Evolutionary conservation across 2,329 filamentous ascomycete genomes (phyloP).

Genomic region (Drechslera avenae): DNA sequence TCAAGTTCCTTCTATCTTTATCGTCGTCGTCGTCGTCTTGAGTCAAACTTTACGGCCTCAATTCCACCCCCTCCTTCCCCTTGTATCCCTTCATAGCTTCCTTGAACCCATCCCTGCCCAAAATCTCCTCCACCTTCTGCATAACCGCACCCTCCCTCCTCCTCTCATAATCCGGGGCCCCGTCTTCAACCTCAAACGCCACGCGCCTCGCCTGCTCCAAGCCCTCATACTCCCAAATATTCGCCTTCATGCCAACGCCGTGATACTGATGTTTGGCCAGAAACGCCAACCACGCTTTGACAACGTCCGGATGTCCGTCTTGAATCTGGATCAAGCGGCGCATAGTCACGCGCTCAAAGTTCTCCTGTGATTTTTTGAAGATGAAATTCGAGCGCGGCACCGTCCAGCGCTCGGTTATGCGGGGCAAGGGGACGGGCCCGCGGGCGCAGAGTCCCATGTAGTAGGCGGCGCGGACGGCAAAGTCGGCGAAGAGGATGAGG

Average conservation of each 20-base stretch:
- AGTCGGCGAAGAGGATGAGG: conserved; percentile 92
- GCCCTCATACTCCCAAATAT: conserved; percentile 86
- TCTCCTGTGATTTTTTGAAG: conserved; percentile 96
- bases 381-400: conserved; percentile 89
- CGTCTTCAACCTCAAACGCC: conserved; percentile 33
- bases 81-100: conserved; percentile 40
- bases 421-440: conserved; percentile 84
- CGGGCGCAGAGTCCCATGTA: conserved; percentile 85
- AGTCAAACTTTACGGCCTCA: conserved; percentile 25
- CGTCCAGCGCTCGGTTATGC: conserved; percentile 91
- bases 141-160: conserved; percentile 41
- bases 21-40: background rate
- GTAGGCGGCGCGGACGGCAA: conserved; percentile 91
- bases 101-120: conserved; percentile 36
- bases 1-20: background rate
- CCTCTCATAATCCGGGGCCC: conserved; percentile 32
- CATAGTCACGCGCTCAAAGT: conserved; percentile 90
- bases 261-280: conserved; percentile 90
- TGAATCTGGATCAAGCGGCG: conserved; percentile 88
- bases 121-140: conserved; percentile 45
- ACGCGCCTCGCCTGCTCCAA: conserved; percentile 53
- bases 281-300: conserved; percentile 91
- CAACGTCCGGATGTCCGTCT: conserved; percentile 85
- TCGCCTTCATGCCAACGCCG: conserved; percentile 98
- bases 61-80: conserved; percentile 21